These are phyloP conservation scores for Ophiostoma sp. DNA, from an alignment of 2,329 filamentous ascomycete genomes.

Conservation along the genomic window DNA sequence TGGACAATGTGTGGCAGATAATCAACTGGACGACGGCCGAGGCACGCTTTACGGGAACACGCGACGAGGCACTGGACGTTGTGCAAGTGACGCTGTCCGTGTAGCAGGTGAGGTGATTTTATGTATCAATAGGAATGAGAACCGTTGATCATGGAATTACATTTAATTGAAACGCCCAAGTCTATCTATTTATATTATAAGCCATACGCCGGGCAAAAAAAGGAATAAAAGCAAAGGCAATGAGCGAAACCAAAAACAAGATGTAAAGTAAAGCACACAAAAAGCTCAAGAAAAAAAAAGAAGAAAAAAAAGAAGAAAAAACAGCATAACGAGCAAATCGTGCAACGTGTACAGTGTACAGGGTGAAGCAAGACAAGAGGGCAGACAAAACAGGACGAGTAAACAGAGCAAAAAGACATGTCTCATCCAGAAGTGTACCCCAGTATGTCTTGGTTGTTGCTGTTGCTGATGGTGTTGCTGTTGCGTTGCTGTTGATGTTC, in stretches of 20 bases:
- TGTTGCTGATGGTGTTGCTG: too few relatives aligned
- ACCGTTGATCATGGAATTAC: background rate
- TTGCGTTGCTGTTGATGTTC: background rate
- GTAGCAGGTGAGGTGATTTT: background rate
- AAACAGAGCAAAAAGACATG: background rate
- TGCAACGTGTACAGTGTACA: background rate
- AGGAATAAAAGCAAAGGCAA: background rate
- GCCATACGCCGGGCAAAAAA: conserved; percentile 18
- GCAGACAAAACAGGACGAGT: background rate
- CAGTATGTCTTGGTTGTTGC: background rate
- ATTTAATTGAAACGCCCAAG: conserved; percentile 4
- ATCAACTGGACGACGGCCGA: conserved; percentile 76
- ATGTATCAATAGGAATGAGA: background rate
- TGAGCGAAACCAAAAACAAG: background rate
- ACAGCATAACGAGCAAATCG: background rate
- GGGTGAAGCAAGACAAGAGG: background rate
- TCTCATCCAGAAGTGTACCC: background rate
- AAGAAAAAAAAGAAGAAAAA: background rate
- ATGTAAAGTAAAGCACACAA: background rate
- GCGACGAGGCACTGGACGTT: conserved; percentile 47
- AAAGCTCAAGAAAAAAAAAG: background rate
- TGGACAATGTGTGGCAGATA: conserved; percentile 74
- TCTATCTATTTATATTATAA: conserved; percentile 21
- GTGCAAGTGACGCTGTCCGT: conserved; percentile 37
- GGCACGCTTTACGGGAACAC: conserved; percentile 55